phyloP scores from a whole-genome alignment of 192 early-diverging fungal species.

The Umbelopsis isabellina region DNA sequence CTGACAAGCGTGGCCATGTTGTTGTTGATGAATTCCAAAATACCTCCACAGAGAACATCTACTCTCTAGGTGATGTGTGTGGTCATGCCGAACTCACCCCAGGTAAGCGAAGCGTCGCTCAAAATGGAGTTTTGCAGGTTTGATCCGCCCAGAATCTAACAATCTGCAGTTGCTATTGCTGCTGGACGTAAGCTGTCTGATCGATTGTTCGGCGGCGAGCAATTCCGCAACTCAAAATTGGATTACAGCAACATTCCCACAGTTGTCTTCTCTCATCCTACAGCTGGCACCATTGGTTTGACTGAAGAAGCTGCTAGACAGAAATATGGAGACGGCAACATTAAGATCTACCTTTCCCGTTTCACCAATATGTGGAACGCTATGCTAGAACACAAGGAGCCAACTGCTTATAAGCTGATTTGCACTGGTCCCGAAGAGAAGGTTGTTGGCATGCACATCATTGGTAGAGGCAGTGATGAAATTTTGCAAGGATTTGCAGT shows the following conservation, averaged over 20 bases:
- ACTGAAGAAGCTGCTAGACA: slow-evolving; percentile 80
- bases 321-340: slow-evolving; percentile 72
- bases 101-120: slow-evolving; percentile 43
- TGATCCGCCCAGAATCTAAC: neutral
- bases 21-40: slow-evolving; percentile 87
- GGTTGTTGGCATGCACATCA: slow-evolving; percentile 94
- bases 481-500: slow-evolving; percentile 97
- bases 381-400: slow-evolving; percentile 85
- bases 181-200: slow-evolving; percentile 90
- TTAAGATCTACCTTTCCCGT: slow-evolving; percentile 86
- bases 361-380: slow-evolving; percentile 94
- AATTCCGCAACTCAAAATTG: slow-evolving; percentile 76
- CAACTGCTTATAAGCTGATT: slow-evolving; percentile 92
- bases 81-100: slow-evolving; percentile 92
- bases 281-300: slow-evolving; percentile 87
- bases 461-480: slow-evolving; percentile 88
- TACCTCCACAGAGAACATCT: slow-evolving; percentile 70
- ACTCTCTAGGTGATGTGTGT: slow-evolving; percentile 94
- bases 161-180: slow-evolving; percentile 82
- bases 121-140: neutral
- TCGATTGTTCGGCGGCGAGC: slow-evolving; percentile 84
- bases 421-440: slow-evolving; percentile 88
- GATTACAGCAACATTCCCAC: slow-evolving; percentile 95
- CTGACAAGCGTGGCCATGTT: slow-evolving; percentile 75
- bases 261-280: slow-evolving; percentile 94